Evolutionary conservation across 495 filamentous ascomycete genomes (phyloP), one percentile per base, ranked within the genome.

Genomic region (Choiromyces venosus): DNA sequence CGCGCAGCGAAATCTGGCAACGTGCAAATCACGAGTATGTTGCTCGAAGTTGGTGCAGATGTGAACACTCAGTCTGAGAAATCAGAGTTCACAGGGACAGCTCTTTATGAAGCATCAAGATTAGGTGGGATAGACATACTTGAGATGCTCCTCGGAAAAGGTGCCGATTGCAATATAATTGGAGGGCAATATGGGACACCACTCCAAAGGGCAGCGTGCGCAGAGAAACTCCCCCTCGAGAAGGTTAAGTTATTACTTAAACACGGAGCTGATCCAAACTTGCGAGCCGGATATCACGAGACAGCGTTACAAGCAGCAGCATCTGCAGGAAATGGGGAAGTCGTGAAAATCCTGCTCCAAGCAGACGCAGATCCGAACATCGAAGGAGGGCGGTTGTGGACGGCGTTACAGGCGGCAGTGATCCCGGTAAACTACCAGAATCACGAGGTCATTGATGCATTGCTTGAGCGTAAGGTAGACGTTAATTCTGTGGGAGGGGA

Each of bases 261-360:
- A 46, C 35, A 67, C 36, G 83, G 82, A 0, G 80, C 78, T 0
- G 70, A 83, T 67, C 76, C 79, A n/a, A 76, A 77, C 37, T 68
- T 77, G 4, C 69, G 42, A 12, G 83, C 76, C 4, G 75, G 76
- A 6, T 46, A 64, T 19, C 78, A 73, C 56, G 71, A 75, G 44
- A 82, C 69, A 67, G 70, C 82, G 3, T 52, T 84, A 37, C 81
- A 83, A 71, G 82, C 79, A 37, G 83, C 82, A 65, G 56, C 73
- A 35, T 6, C 38, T 2, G n/a, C 35, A 67, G 66, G 38, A 35
- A 8, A 65, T 38, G 66, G 69, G 66, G 70, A 37, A 37, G 66
- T 29, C 19, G 21, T 67, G 33, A 21, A 37, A 14, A 12, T 73
- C 5, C 69, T 83, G 7, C 52, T 82, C 14, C 65, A 77, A 25